Conservation (phyloP, 2,329 filamentous ascomycete species). For the Sarocladium oryzae region DNA sequence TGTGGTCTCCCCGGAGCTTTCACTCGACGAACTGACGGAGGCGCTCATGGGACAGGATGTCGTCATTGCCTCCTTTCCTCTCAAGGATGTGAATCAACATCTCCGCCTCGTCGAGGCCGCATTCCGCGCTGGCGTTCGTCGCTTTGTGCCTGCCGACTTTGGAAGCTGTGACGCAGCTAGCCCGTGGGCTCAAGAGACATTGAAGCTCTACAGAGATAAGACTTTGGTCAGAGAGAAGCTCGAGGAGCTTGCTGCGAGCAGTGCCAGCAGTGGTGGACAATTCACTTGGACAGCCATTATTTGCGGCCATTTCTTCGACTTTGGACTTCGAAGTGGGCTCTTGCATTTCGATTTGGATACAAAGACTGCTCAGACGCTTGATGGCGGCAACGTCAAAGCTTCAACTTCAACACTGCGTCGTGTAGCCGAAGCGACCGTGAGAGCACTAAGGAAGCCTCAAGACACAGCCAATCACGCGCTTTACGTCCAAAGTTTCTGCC, state of each 20-base stretch:
- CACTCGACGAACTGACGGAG: constrained; percentile 31
- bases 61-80: constrained; percentile 36
- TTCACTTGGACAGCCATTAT: constrained; percentile 46
- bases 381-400: constrained; percentile 44
- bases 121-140: constrained; percentile 50
- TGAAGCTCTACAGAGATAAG: constrained; percentile 30
- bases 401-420: constrained; percentile 42
- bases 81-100: constrained; percentile 37
- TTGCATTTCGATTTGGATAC: constrained; percentile 38
- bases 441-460: constrained; percentile 40
- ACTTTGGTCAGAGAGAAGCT: constrained; percentile 23
- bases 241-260: constrained; percentile 19
- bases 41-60: constrained; percentile 52
- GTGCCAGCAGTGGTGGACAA: constrained; percentile 22
- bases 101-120: constrained; percentile 50
- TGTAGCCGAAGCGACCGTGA: constrained; percentile 42
- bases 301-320: constrained; percentile 44
- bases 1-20: constrained; percentile 22
- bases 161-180: constrained; percentile 30
- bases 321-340: constrained; percentile 32
- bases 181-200: constrained; percentile 26
- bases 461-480: constrained; percentile 46
- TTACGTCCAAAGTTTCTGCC: constrained; percentile 38
- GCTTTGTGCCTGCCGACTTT: constrained; percentile 58
- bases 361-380: constrained; percentile 37